These are phyloP conservation scores for Lachancea fermentati DNA, from an alignment of 805 yeast species.

Conservation along the genomic window DNA sequence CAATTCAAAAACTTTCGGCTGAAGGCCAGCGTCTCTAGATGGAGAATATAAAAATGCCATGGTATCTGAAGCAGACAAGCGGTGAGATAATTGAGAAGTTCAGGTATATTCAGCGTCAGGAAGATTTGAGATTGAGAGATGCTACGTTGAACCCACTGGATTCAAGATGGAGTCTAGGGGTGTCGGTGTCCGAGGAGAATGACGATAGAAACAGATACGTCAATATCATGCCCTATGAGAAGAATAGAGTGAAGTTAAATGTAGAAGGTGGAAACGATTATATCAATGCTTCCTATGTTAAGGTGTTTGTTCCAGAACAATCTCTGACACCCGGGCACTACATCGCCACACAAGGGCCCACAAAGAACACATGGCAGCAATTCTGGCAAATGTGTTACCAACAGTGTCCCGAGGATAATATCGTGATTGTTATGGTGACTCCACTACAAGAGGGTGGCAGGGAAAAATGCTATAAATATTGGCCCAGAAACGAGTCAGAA, in stretches of 20 bases:
- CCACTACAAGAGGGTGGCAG: constrained; percentile 65
- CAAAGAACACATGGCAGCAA: constrained; percentile 64
- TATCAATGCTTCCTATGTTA: constrained; percentile 78
- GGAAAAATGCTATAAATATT: constrained; percentile 75
- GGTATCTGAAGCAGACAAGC: constrained; percentile 27
- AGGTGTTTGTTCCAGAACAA: constrained; percentile 22
- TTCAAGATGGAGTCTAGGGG: constrained; percentile 31
- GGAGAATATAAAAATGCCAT: constrained; percentile 12
- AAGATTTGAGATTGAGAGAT: constrained; percentile 36
- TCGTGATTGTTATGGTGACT: constrained; percentile 67
- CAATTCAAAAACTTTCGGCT: not conserved
- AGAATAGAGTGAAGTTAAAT: constrained; percentile 44
- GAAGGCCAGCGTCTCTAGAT: not conserved
- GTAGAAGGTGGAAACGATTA: constrained; percentile 45
- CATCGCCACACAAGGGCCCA: constrained; percentile 78
- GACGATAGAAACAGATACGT: constrained; percentile 50
- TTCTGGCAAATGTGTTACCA: constrained; percentile 85
- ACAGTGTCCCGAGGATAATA: constrained; percentile 50
- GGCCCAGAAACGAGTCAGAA: constrained; percentile 41
- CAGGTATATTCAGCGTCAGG: constrained; percentile 31
- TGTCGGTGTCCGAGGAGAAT: constrained; percentile 21
- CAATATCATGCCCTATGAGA: constrained; percentile 63
- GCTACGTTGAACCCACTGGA: constrained; percentile 26
- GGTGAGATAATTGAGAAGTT: constrained; percentile 27
- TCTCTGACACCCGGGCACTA: constrained; percentile 34